Conservation (phyloP, 805 yeast genomes). For the Lachancea quebecensis region DNA sequence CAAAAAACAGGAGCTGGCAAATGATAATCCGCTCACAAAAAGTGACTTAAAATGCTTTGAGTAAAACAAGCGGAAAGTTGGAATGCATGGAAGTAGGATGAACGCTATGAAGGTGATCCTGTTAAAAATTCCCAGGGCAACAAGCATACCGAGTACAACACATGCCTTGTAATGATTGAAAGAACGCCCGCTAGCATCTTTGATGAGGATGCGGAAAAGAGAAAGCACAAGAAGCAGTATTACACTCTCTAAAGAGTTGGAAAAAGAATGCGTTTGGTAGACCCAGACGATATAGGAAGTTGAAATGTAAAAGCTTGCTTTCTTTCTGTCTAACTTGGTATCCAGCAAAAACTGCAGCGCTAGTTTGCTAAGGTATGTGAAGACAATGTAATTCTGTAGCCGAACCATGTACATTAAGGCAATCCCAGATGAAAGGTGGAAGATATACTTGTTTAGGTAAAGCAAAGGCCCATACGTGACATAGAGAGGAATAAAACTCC, state of each 20-base stretch:
- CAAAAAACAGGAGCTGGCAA: conserved; percentile 28
- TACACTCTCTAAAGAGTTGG: conserved; percentile 75
- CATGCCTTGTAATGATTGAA: conserved; percentile 11
- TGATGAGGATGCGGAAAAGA: conserved; percentile 30
- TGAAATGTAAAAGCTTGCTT: conserved; percentile 30
- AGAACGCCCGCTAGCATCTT: conserved; percentile 6
- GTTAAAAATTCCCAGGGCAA: conserved; percentile 71
- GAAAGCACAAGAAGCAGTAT: conserved; percentile 36
- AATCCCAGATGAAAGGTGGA: conserved; percentile 36
- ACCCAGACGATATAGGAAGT: conserved; percentile 67
- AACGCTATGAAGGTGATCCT: conserved; percentile 79
- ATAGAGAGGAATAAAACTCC: conserved; percentile 67
- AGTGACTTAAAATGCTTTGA: conserved; percentile 31
- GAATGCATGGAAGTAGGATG: conserved; percentile 54
- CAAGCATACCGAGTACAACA: conserved; percentile 38
- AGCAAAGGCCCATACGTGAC: conserved; percentile 60
- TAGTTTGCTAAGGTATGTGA: conserved; percentile 34
- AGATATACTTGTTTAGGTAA: conserved; percentile 13
- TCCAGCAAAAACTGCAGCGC: conserved; percentile 43
- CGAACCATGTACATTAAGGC: conserved; percentile 49
- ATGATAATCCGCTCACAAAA: conserved; percentile 30
- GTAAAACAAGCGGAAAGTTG: conserved; percentile 38
- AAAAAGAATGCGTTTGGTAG: conserved; percentile 80
- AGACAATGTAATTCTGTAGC: conserved; percentile 37
- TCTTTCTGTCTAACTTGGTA: conserved; percentile 42